phyloP scores from a whole-genome alignment of 176 grass and related monocot species.

The Hsuehochloa calcarea region DNA sequence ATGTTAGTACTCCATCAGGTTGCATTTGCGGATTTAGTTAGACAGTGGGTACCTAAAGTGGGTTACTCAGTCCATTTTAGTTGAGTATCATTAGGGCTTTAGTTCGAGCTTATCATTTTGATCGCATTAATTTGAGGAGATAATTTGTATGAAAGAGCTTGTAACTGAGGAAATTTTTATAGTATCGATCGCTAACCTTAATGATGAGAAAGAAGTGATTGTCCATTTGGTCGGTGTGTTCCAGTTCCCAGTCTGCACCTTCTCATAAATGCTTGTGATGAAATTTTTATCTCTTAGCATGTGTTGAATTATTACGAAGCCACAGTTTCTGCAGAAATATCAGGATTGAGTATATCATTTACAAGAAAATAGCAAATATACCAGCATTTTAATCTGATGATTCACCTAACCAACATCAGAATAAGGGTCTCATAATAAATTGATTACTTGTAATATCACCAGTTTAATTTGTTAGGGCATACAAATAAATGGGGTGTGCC shows the following conservation, averaged over 20 bases:
- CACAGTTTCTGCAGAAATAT: neutral
- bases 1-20: neutral
- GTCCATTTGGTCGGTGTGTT: neutral
- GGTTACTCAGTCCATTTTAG: neutral
- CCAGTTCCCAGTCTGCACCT: neutral
- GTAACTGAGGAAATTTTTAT: neutral
- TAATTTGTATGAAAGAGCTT: neutral
- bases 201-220: neutral
- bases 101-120: neutral
- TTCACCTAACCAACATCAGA: neutral
- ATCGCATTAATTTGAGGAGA: neutral
- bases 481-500: neutral
- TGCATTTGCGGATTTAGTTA: slow-evolving; percentile 4
- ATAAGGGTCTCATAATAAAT: neutral
- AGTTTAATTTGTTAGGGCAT: neutral
- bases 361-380: neutral
- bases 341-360: neutral
- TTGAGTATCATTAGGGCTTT: neutral
- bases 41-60: neutral
- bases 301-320: neutral
- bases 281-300: neutral
- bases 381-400: neutral
- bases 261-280: neutral
- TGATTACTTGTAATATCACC: slow-evolving; percentile 11
- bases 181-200: neutral